Base-by-base conservation (phyloP, 345 rosid species). In the Schrenkiella parvula region DNA sequence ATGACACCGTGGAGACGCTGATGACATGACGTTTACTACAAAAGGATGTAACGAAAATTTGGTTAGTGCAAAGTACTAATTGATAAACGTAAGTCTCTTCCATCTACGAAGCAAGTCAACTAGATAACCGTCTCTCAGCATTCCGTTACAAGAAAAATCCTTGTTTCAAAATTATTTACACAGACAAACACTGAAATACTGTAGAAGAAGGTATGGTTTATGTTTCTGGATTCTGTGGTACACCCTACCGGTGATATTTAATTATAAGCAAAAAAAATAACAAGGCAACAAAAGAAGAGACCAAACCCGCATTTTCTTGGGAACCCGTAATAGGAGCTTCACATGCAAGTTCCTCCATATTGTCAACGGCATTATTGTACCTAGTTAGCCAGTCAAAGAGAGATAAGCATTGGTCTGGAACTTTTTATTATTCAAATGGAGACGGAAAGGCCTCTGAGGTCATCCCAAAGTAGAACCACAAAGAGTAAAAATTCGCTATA, bases 291-390 rank as follows among this genome's bases (percentile, higher is more conserved):
- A 12, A 32, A 77, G 11, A 68, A 50, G 42, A 73, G 56, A 18
- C 11, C 38, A 28, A 54, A 86, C 95, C 88, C 82, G 76, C 79
- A 68, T 80, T 74, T 76, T 75, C 87, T 66, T 72, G 79, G 73
- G 74, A 52, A 26, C n/a, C 68, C 59, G 51, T 37, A 18, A 39
- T 47, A 53, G 75, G 73, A 74, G 65, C 82, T 39, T 73, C 71
- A 26, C 54, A 44, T 63, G 41, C 78, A 75, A 78, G 63, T 71
- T 80, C 84, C 58, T 70, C 83, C 63, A 42, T 46, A 66, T 73
- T 76, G 22, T 76, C 80, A 55, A 70, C 70, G 32, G 54, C 39
- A 54, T 51, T 78, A 68, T 78, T 78, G 62, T 41, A 42, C 78
- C 86, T 81, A 74, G 46, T 59, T 41, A 43, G 63, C 23, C 75